Evolutionary conservation across 2,329 filamentous ascomycete genomes (phyloP).

Genomic region (Amauroascus verrucosus): DNA sequence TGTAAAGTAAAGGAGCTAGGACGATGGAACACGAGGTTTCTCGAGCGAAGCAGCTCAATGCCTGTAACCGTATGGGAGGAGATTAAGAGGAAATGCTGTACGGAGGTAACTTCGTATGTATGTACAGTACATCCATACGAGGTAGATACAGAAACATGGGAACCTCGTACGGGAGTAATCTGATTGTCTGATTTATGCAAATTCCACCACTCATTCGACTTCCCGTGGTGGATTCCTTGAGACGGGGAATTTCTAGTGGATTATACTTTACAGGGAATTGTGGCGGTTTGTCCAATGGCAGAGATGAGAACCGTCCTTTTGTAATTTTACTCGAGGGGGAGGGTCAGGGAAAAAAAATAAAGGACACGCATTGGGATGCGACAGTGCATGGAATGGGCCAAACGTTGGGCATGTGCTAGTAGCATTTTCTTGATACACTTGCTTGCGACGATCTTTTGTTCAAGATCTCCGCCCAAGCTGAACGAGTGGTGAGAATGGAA

Average conservation of each 20-base stretch:
- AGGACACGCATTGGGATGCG: no score
- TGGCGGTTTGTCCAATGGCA: background rate
- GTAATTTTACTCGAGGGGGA: background rate
- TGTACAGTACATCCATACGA: background rate
- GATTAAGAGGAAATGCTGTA: no score
- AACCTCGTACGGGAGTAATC: background rate
- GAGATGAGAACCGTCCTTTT: background rate
- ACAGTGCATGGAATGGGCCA: no score
- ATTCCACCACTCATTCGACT: background rate
- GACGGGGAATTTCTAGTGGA: constrained; percentile 1
- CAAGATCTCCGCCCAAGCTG: background rate
- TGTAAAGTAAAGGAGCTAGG: background rate
- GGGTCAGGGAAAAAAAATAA: background rate
- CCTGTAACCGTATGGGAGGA: background rate
- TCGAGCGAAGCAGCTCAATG: background rate
- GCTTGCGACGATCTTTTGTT: background rate
- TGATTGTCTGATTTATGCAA: background rate
- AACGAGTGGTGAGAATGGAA: background rate
- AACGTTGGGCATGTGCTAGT: constrained; percentile 1
- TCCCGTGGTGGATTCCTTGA: background rate
- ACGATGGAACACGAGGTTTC: background rate
- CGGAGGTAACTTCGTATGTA: background rate
- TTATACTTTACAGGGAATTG: background rate
- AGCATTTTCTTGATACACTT: background rate
- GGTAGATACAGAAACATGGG: background rate